Evolutionary conservation across 257 asterid genomes (phyloP), one percentile per base, ranked within the genome.

Genomic region (Fraxinus cuspidata): DNA sequence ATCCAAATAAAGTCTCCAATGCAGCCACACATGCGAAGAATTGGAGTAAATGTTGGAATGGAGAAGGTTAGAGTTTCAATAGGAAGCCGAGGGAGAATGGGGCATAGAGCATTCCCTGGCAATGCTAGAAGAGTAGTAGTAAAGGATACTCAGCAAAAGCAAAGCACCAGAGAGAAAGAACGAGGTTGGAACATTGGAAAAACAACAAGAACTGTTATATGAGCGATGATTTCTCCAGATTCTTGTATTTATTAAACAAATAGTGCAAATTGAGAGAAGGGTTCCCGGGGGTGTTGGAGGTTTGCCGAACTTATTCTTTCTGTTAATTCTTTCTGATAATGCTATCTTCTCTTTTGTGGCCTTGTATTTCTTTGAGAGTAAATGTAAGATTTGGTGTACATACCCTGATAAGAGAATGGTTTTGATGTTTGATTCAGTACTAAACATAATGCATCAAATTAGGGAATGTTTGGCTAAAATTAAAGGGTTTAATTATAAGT

Each of bases 151-250:
- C 92, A 83, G 80, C 91, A 75, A 82, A 88, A 90, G 79, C 90
- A 81, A 77, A 92, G 81, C 81, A 91, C 87, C 21, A 89, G 83
- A 70, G 98, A 89, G 44, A 94, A 94, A 81, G 97, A 92, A 78
- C 86, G 95, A 83, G 96, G 99, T 10, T 96, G 99, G 97, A 92
- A 90, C 60, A 89, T 81, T 70, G 97, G 97, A 78, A 82, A 92
- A 19, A 75, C 86, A 69, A 80, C 88, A 67, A 89, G 93, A 83
- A 42, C 51, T 12, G 51, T 42, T 42, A 11, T 42, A 42, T 93
- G 88, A 92, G 76, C 31, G 79, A 66, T 68, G 49, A 29, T 73
- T 21, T 34, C 15, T 63, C 74, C 10, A 35, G 11, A 25, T 80
- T 80, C 75, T 27, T 82, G 75, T 68, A 58, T 82, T 76, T 68